Percentiles rank a stretch among this genome's conserved stretches.
These are phyloP conservation scores for Parastagonospora nodorum DNA, from an alignment of 2,329 filamentous ascomycete genomes.

Conservation along the genomic window DNA sequence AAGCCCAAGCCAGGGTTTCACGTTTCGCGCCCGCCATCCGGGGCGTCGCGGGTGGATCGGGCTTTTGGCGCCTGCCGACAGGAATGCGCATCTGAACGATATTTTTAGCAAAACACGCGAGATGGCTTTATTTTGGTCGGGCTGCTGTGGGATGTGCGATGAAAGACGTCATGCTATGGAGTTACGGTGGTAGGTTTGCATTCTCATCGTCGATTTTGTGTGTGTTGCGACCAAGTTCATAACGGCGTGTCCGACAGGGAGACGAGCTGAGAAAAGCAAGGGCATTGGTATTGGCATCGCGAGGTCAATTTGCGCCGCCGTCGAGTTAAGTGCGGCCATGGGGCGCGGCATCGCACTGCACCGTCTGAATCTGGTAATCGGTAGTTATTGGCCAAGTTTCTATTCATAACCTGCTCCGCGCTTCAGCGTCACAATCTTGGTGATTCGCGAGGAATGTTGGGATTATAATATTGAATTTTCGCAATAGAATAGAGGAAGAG, in stretches of 20 bases:
- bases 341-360: background rate
- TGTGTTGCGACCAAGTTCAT: too few species aligned
- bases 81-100: too few species aligned
- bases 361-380: background rate
- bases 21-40: background rate
- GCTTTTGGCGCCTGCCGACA: too few species aligned
- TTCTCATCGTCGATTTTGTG: too few species aligned
- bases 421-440: background rate
- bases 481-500: background rate
- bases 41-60: too few species aligned
- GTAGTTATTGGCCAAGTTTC: background rate
- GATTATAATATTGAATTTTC: background rate
- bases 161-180: too few species aligned
- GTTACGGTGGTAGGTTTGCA: too few species aligned
- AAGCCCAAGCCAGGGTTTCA: background rate
- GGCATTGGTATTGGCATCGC: background rate
- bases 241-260: too few species aligned
- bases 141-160: too few species aligned
- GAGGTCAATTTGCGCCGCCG: background rate
- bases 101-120: too few species aligned
- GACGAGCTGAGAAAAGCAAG: background rate
- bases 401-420: background rate
- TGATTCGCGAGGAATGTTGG: background rate
- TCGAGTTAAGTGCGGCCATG: background rate
- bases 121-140: too few species aligned